These are phyloP conservation scores for Nannochloropsis granulata DNA, from an alignment of 108 stramenopile species.

Conservation along the genomic window DNA sequence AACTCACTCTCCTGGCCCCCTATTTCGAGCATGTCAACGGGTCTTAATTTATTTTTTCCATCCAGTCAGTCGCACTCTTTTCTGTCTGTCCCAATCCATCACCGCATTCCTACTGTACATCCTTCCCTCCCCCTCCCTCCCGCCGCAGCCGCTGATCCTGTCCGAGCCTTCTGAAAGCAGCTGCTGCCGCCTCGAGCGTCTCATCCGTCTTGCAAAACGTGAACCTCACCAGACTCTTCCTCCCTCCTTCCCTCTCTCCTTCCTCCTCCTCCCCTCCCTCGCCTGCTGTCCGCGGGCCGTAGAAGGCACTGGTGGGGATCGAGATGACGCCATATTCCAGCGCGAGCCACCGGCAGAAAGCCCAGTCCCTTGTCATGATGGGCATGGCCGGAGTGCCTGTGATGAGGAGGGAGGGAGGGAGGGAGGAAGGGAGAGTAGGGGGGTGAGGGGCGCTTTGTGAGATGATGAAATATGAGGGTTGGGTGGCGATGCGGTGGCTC, in stretches of 20 bases:
- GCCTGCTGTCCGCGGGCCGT: conserved; percentile 46
- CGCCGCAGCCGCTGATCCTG: not conserved
- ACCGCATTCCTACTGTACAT: not conserved
- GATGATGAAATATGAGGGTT: too few relatives aligned
- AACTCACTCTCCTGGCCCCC: too few relatives aligned
- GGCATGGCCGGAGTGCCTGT: conserved; percentile 35
- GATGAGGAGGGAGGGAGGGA: not conserved
- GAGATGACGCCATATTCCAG: conserved; percentile 68
- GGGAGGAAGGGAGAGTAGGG: not conserved
- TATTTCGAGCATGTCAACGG: too few relatives aligned
- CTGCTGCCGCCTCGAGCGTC: conserved; percentile 49
- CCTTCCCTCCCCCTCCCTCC: not conserved
- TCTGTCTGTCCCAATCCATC: too few relatives aligned
- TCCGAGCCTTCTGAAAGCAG: conserved; percentile 34
- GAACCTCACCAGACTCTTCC: conserved; percentile 60
- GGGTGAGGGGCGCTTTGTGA: not conserved
- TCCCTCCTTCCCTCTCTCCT: not conserved
- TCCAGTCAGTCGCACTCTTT: too few relatives aligned
- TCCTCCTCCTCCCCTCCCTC: not conserved
- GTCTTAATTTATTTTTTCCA: too few relatives aligned
- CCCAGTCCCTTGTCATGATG: conserved; percentile 50
- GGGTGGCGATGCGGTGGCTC: too few relatives aligned
- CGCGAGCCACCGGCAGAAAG: conserved; percentile 76
- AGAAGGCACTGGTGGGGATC: conserved; percentile 91
- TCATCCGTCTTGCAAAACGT: conserved; percentile 94